These are phyloP conservation scores for Symbiodinium natans DNA, from an alignment of 73 alveolate species.

Conservation along the genomic window DNA sequence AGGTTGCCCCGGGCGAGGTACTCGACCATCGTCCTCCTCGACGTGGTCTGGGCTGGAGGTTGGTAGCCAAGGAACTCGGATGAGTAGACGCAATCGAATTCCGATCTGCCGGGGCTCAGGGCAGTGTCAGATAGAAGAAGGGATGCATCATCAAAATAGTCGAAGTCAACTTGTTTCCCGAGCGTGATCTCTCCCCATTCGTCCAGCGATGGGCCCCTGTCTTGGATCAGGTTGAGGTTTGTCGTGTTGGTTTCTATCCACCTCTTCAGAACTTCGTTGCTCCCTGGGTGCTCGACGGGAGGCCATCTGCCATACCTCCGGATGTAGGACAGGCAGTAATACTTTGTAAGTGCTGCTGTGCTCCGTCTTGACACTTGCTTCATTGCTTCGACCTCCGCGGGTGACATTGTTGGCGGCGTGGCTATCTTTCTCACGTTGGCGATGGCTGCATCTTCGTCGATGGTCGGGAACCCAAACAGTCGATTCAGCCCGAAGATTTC, in stretches of 20 bases:
- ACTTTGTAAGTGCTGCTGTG: neutral
- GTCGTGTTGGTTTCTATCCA: neutral
- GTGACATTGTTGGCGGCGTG: neutral
- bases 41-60: neutral
- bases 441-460: conserved; percentile 8
- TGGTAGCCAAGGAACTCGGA: neutral
- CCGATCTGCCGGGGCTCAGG: neutral
- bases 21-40: conserved; percentile 16
- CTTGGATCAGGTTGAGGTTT: neutral
- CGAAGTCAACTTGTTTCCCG: neutral
- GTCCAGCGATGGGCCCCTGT: neutral
- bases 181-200: neutral
- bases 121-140: neutral
- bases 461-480: neutral
- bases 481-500: conserved; percentile 13
- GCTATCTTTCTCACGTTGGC: conserved; percentile 1
- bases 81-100: neutral
- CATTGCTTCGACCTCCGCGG: neutral
- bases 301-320: conserved; percentile 15
- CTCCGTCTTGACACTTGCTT: neutral
- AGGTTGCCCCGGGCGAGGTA: neutral
- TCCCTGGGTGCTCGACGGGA: neutral
- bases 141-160: neutral
- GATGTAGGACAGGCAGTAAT: neutral
- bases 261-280: neutral